Conservation (phyloP, 345 rosid species). For the Pelargonium nanum region DNA sequence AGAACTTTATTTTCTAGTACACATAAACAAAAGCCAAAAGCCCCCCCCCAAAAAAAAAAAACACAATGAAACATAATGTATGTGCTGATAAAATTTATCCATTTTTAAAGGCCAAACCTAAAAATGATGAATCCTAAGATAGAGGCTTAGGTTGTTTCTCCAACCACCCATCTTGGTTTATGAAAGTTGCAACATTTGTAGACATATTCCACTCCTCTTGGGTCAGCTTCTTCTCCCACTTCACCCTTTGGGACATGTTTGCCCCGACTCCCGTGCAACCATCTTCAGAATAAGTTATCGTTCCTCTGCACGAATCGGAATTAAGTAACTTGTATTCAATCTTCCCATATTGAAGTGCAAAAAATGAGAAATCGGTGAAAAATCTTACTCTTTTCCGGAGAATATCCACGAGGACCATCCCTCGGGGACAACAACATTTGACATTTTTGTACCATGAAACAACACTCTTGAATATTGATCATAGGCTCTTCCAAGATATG, state of each 20-base stretch:
- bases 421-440: conserved; percentile 12
- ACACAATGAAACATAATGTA: too few relatives aligned
- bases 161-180: conserved; percentile 35
- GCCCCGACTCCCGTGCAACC: conserved; percentile 36
- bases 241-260: conserved; percentile 22
- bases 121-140: not conserved
- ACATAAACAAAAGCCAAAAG: too few relatives aligned
- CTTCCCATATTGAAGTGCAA: not conserved
- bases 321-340: conserved; percentile 10
- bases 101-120: too few relatives aligned
- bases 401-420: conserved; percentile 36
- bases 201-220: not conserved
- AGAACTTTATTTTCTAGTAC: too few relatives aligned
- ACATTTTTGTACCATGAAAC: conserved; percentile 18
- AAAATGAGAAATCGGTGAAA: not conserved
- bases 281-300: conserved; percentile 28
- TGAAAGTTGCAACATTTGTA: conserved; percentile 11
- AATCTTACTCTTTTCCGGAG: conserved; percentile 30
- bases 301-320: conserved; percentile 8
- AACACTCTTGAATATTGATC: conserved; percentile 23
- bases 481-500: conserved; percentile 36
- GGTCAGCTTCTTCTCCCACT: conserved; percentile 28
- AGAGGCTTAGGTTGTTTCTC: conserved; percentile 17
- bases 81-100: too few relatives aligned
- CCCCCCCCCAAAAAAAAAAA: too few relatives aligned